phyloP scores from a whole-genome alignment of 2,329 filamentous ascomycete species.

The Stromatinia cepivora region DNA sequence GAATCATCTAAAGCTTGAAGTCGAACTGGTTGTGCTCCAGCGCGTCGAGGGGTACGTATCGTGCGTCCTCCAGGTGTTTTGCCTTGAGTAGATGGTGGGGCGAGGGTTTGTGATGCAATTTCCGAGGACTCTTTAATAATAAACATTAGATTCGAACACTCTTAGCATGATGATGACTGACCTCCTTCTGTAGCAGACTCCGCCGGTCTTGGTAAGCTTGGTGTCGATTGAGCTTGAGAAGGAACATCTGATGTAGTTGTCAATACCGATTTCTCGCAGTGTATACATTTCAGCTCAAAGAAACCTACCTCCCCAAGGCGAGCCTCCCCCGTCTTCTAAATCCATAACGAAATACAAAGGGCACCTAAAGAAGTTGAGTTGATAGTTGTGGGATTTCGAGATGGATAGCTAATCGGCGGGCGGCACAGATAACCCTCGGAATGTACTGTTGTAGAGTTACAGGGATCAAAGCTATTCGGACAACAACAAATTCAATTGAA shows the following conservation, averaged over 20 bases:
- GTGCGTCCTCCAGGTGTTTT: constrained; percentile 36
- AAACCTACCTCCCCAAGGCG: constrained; percentile 48
- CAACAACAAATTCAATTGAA: background rate
- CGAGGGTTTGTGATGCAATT: constrained; percentile 26
- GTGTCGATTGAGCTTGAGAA: constrained; percentile 43
- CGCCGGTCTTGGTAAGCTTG: constrained; percentile 31
- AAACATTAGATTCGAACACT: constrained; percentile 13
- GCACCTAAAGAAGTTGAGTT: background rate
- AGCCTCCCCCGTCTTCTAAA: constrained; percentile 48
- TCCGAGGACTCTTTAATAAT: constrained; percentile 30
- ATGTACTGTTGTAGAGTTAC: constrained; percentile 9
- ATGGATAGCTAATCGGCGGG: constrained; percentile 8
- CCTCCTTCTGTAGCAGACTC: constrained; percentile 34
- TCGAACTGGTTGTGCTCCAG: constrained; percentile 73
- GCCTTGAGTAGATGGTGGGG: constrained; percentile 17
- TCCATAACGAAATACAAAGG: constrained; percentile 42
- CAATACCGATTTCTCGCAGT: constrained; percentile 20
- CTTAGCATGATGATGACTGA: background rate
- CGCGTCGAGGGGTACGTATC: constrained; percentile 50
- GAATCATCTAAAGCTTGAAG: constrained; percentile 75
- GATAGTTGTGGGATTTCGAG: constrained; percentile 1
- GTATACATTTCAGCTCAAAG: constrained; percentile 6
- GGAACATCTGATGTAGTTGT: constrained; percentile 44
- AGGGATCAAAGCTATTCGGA: background rate
- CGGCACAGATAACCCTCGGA: constrained; percentile 7